phyloP scores from a whole-genome alignment of 352 stramenopile genomes.

The Pythium sukuiense region DNA sequence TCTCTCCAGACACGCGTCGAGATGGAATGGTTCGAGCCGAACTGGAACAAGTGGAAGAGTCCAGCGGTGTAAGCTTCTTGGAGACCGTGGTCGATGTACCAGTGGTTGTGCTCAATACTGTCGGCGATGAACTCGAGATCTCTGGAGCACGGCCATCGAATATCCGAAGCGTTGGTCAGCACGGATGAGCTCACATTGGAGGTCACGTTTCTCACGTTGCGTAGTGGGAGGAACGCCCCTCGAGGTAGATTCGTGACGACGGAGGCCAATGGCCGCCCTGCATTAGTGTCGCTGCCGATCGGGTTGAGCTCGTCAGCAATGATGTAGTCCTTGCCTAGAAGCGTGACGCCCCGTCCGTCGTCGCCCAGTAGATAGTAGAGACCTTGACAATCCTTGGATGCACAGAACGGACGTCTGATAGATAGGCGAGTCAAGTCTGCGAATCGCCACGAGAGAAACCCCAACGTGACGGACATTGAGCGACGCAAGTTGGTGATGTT shows the following conservation, averaged over 20 bases:
- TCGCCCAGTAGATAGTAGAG: slow-evolving; percentile 6
- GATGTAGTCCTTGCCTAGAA: slow-evolving; percentile 3
- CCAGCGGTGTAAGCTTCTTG: slow-evolving; percentile 26
- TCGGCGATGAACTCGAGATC: slow-evolving; percentile 19
- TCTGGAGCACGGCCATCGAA: slow-evolving; percentile 14
- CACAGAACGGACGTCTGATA: neutral
- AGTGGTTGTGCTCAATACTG: slow-evolving; percentile 20
- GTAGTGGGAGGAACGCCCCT: slow-evolving; percentile 13
- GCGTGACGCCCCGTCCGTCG: neutral
- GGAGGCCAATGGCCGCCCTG: slow-evolving; percentile 12
- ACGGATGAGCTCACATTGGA: neutral
- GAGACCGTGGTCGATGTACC: slow-evolving; percentile 24
- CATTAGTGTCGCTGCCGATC: neutral
- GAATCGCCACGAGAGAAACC: slow-evolving; percentile 16
- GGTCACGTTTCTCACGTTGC: slow-evolving; percentile 11
- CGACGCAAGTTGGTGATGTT: slow-evolving; percentile 25
- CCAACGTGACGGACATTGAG: slow-evolving; percentile 19
- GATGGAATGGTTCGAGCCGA: slow-evolving; percentile 18
- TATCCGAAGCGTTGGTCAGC: neutral
- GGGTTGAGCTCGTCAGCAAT: slow-evolving; percentile 10
- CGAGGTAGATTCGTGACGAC: slow-evolving; percentile 14
- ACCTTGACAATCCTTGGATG: neutral
- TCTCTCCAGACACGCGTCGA: neutral
- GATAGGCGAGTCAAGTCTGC: slow-evolving; percentile 3
- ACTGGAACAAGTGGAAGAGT: slow-evolving; percentile 28